Evolutionary conservation across 805 yeast genomes (phyloP).

Genomic region (Metschnikowia peoriensis): DNA sequence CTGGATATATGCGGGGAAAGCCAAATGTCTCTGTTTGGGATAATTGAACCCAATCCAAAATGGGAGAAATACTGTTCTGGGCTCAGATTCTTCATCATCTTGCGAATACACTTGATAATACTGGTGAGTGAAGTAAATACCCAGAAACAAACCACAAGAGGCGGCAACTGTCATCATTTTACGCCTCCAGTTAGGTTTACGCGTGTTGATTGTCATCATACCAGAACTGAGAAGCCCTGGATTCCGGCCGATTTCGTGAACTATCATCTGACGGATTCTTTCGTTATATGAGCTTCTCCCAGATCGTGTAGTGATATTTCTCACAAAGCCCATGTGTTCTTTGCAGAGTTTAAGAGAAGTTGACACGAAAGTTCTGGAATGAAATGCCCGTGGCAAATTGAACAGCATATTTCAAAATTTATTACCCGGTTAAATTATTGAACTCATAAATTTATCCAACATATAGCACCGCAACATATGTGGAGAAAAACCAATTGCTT

Average conservation of each 20-base stretch:
- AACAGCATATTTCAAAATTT: no score
- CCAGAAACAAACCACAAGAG: constrained; percentile 6
- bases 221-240: constrained; percentile 6
- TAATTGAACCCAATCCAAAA: constrained; percentile 29
- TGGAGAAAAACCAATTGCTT: no score
- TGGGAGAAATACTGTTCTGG: constrained; percentile 22
- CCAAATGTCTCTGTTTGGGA: constrained; percentile 22
- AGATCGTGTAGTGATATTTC: neutral
- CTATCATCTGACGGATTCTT: constrained; percentile 5
- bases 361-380: constrained; percentile 1
- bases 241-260: constrained; percentile 13
- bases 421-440: no score
- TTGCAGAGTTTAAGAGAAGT: neutral
- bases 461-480: no score
- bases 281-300: neutral
- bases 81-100: neutral
- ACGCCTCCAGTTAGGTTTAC: neutral
- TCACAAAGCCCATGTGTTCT: neutral
- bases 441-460: no score
- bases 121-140: constrained; percentile 18
- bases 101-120: constrained; percentile 6
- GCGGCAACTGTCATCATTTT: neutral
- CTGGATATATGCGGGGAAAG: constrained; percentile 26
- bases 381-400: neutral
- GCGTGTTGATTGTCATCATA: neutral